Percentiles rank a stretch among this genome's conserved stretches.
These are phyloP conservation scores for Hysterangium stoloniferum DNA, from an alignment of 768 basidiomycete genomes.

Conservation along the genomic window DNA sequence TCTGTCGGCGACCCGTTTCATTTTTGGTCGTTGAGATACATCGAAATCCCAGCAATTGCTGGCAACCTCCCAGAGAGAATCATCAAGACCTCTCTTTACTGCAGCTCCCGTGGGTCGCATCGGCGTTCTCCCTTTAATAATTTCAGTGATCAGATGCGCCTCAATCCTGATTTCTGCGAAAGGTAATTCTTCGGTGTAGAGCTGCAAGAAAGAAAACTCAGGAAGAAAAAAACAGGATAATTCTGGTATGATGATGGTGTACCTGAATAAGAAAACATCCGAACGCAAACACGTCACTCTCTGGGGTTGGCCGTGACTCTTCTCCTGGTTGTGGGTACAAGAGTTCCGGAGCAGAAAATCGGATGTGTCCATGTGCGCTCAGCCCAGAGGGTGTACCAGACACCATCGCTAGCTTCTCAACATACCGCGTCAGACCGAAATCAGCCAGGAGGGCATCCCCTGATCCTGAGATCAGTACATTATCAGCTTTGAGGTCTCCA, in stretches of 20 bases:
- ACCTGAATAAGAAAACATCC: conserved; percentile 7
- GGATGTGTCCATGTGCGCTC: background rate
- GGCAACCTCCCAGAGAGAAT: background rate
- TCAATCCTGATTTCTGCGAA: background rate
- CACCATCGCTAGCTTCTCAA: background rate
- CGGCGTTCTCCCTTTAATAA: background rate
- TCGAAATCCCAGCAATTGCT: conserved; percentile 1
- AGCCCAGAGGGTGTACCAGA: background rate
- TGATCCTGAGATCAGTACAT: conserved; percentile 1
- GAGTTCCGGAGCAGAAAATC: conserved; percentile 5
- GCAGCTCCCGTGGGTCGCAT: background rate
- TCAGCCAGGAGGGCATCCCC: conserved; percentile 1
- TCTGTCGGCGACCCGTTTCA: background rate
- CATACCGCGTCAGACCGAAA: conserved; percentile 1
- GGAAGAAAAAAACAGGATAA: background rate
- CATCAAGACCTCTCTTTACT: background rate
- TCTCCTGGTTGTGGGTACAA: background rate
- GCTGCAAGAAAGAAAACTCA: background rate
- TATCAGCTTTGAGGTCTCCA: conserved; percentile 3
- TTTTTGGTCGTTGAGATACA: background rate
- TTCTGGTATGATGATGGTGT: background rate
- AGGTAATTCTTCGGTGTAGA: conserved; percentile 5
- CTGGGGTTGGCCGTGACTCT: background rate
- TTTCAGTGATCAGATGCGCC: background rate
- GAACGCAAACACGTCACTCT: conserved; percentile 9